phyloP scores from a whole-genome alignment of 805 yeast species.

The Zygosaccharomyces siamensis region DNA sequence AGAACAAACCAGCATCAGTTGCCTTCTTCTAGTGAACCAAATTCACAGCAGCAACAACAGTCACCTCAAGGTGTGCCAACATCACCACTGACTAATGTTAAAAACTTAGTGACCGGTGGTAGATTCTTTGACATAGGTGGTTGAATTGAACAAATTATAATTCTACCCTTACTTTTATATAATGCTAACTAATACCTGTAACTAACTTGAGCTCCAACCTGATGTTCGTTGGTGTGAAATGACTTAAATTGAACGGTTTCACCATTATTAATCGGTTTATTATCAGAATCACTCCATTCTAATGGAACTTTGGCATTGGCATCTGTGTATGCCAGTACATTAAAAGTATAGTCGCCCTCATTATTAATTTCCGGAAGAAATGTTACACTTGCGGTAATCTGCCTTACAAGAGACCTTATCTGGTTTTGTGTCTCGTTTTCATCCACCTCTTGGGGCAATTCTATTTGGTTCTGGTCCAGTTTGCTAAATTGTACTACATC shows the following conservation, averaged over 20 bases:
- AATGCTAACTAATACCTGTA: slow-evolving; percentile 28
- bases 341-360: slow-evolving; percentile 65
- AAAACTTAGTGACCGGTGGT: slow-evolving; percentile 18
- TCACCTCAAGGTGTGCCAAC: slow-evolving; percentile 10
- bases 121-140: slow-evolving; percentile 25
- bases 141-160: slow-evolving; percentile 13
- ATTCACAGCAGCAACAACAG: slow-evolving; percentile 15
- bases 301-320: slow-evolving; percentile 61
- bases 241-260: slow-evolving; percentile 68
- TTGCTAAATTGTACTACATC: slow-evolving; percentile 43
- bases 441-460: slow-evolving; percentile 28
- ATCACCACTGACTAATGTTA: slow-evolving; percentile 15
- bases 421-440: slow-evolving; percentile 53
- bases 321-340: slow-evolving; percentile 77
- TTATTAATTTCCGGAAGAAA: slow-evolving; percentile 68
- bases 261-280: slow-evolving; percentile 49
- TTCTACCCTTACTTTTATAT: slow-evolving; percentile 3
- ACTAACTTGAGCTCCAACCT: slow-evolving; percentile 65
- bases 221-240: slow-evolving; percentile 63
- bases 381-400: slow-evolving; percentile 81
- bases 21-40: slow-evolving; percentile 3
- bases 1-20: slow-evolving; percentile 6
- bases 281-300: slow-evolving; percentile 82
- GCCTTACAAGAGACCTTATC: slow-evolving; percentile 82
- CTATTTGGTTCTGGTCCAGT: slow-evolving; percentile 7